Percentiles rank a stretch among this genome's conserved stretches.
Evolutionary conservation across 2,329 filamentous ascomycete species (phyloP).

Genomic region (Iodosphaeria phyllophila): DNA sequence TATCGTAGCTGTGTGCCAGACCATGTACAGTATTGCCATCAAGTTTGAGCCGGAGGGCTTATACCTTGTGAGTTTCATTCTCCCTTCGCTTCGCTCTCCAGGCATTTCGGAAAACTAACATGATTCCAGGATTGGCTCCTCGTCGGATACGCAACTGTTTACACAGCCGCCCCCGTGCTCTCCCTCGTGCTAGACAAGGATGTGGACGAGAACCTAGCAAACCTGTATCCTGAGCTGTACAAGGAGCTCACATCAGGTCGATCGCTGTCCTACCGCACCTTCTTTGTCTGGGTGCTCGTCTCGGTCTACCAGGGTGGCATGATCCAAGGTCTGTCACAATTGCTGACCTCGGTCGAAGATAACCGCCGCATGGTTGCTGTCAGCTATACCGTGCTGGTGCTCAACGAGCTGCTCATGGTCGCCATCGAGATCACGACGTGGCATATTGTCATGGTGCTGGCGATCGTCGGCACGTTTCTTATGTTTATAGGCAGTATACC

Average conservation of each 20-base stretch:
- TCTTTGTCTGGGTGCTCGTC: conserved; percentile 92
- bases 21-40: conserved; percentile 87
- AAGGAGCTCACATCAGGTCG: conserved; percentile 86
- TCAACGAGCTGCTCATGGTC: conserved; percentile 96
- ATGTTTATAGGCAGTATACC: conserved; percentile 72
- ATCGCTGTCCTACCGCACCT: conserved; percentile 77
- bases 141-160: conserved; percentile 89
- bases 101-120: conserved; percentile 7
- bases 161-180: conserved; percentile 85
- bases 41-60: conserved; percentile 86
- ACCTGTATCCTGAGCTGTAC: conserved; percentile 92
- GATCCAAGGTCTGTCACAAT: conserved; percentile 85
- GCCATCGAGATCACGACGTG: conserved; percentile 92
- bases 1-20: conserved; percentile 91
- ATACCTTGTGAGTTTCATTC: conserved; percentile 41
- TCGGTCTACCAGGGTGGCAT: conserved; percentile 89
- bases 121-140: conserved; percentile 63
- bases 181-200: conserved; percentile 88
- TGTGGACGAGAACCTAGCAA: conserved; percentile 83
- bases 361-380: conserved; percentile 67
- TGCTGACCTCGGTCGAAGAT: conserved; percentile 67
- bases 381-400: conserved; percentile 74
- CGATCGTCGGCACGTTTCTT: conserved; percentile 63
- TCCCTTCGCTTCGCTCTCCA: background rate
- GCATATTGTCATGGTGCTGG: conserved; percentile 82